These are phyloP conservation scores for Prunella vulgaris DNA, from an alignment of 257 asterid genomes.

Conservation along the genomic window DNA sequence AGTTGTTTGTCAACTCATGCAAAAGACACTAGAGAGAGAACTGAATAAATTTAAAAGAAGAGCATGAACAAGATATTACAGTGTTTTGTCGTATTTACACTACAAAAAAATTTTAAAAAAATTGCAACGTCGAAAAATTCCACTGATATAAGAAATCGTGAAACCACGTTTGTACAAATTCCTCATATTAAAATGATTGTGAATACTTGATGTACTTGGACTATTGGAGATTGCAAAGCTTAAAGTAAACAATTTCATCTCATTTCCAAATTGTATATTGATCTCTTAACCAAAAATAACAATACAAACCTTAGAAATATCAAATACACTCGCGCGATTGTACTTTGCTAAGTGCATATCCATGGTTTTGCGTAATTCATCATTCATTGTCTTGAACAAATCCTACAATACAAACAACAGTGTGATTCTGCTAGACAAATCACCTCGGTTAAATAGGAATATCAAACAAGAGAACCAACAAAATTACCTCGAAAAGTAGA, in stretches of 20 bases:
- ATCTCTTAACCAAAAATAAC: neutral
- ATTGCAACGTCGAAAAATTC: no score
- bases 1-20: neutral
- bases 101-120: neutral
- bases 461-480: neutral
- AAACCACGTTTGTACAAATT: neutral
- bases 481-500: constrained; percentile 83
- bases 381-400: constrained; percentile 85
- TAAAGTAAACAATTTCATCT: neutral
- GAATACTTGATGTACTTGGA: neutral
- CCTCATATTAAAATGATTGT: neutral
- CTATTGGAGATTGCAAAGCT: neutral
- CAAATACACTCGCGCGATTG: constrained; percentile 48
- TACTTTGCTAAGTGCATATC: constrained; percentile 41
- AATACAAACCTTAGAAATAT: constrained; percentile 59
- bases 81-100: neutral
- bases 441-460: constrained; percentile 1
- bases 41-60: neutral
- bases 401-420: constrained; percentile 47
- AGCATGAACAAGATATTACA: neutral
- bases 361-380: constrained; percentile 35
- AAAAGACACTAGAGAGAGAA: neutral
- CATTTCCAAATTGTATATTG: neutral
- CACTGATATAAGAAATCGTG: no score
- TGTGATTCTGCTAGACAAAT: neutral